Conservation (phyloP, 345 rosid species). For the Citropsis articulata region DNA sequence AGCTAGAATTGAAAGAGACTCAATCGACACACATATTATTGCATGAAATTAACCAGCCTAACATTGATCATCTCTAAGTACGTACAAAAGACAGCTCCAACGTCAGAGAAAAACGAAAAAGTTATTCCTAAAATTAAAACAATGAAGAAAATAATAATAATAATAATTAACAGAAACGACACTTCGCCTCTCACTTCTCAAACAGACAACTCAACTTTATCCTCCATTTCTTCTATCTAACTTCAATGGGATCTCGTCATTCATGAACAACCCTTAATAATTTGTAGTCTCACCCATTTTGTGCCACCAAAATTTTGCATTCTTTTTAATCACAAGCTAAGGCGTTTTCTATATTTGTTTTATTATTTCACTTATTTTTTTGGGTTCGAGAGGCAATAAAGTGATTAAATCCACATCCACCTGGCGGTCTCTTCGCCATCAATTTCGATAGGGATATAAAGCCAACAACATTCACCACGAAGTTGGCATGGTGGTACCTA, state of each 20-base stretch:
- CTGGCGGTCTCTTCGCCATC: not conserved
- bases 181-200: not conserved
- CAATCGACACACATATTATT: not conserved
- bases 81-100: not conserved
- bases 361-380: not conserved
- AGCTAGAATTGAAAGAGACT: not conserved
- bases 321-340: not conserved
- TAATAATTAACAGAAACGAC: not conserved
- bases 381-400: not conserved
- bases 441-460: not conserved
- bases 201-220: not conserved
- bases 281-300: not conserved
- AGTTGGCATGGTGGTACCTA: not conserved
- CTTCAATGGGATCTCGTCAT: not conserved
- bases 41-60: not conserved
- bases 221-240: not conserved
- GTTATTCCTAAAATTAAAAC: not conserved
- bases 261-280: too few relatives aligned
- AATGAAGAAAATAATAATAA: not conserved
- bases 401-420: not conserved
- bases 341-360: not conserved
- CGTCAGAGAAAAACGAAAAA: not conserved
- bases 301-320: not conserved
- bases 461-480: not conserved
- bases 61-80: not conserved